Evolutionary conservation across 192 early-diverging fungal species (phyloP), one percentile per base, ranked within the genome.

Genomic region (Coemansia biformis): DNA sequence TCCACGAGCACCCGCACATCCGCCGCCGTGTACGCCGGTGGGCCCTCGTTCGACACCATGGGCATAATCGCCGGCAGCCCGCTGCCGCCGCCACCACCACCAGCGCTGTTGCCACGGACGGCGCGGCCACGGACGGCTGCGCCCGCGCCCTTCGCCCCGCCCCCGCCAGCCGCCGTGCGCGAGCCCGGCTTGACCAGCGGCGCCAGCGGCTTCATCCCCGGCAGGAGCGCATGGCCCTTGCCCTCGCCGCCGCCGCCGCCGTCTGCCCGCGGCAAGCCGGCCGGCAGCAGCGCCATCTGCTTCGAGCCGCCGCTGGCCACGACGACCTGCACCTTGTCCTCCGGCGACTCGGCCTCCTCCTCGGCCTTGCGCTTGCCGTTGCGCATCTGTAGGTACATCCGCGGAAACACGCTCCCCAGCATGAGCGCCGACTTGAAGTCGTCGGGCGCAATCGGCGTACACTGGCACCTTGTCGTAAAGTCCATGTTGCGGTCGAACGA

Each of bases 361-460:
- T 15, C 54, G 6, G 53, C 29, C 43, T 56, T 52, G 39, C 63
- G 63, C 41, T 66, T 66, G 15, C 47, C 52, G 28, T 38, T 51
- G 38, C 56, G 60, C 43, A 63, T 18, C 32, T 51, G 40, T 28
- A 51, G 5, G 26, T 52, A 44, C 48, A 72, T 34, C 31, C 48
- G 41, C 18, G 68, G 68, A 41, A 72, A 64, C 57, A 72, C 68
- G 38, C 68, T 63, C 37, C 64, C 61, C 12, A 55, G 42, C 33
- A 64, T 39, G 24, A 72, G 49, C 13, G 68, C 62, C 34, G 68
- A 64, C 41, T 51, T 59, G 38, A 72, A 72, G 23, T 39, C 29
- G n/a, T 41, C 37, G 30, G 48, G 5, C 23, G 31, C 29, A 23
- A 63, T 21, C 11, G 61, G 34, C 18, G 68, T 72, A 49, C 68